Percentiles rank a stretch among this genome's conserved stretches.
These are phyloP conservation scores for Carpinus fangiana DNA, from an alignment of 306 rosid species.

Conservation along the genomic window DNA sequence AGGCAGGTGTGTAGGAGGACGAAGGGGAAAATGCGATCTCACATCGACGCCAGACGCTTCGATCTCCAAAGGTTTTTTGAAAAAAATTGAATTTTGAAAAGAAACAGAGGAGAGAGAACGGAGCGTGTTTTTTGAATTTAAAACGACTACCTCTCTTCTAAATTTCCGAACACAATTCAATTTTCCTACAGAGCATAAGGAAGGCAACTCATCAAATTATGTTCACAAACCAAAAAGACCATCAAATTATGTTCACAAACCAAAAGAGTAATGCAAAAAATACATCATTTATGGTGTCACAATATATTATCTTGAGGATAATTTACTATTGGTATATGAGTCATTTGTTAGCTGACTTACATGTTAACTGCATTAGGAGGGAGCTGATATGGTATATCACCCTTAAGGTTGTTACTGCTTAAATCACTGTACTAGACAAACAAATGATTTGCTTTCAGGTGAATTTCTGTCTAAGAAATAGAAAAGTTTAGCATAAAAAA, in stretches of 20 bases:
- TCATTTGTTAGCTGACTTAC: conserved; percentile 49
- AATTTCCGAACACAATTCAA: too few relatives aligned
- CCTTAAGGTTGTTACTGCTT: conserved; percentile 78
- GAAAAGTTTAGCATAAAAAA: neutral
- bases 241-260: neutral
- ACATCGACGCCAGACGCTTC: too few relatives aligned
- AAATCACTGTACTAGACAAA: conserved; percentile 92
- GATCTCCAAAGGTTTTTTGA: too few relatives aligned
- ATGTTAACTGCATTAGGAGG: conserved; percentile 71
- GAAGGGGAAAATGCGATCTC: too few relatives aligned
- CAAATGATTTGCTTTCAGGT: conserved; percentile 44
- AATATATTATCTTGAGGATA: neutral
- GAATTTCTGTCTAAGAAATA: conserved; percentile 18
- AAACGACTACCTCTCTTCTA: too few relatives aligned
- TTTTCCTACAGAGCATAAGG: too few relatives aligned
- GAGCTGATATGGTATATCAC: conserved; percentile 85
- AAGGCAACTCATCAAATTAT: too few relatives aligned
- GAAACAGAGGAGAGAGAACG: too few relatives aligned
- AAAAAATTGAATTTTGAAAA: too few relatives aligned
- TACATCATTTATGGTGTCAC: neutral
- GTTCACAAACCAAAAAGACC: too few relatives aligned
- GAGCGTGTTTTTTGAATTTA: too few relatives aligned
- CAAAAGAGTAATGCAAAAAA: neutral
- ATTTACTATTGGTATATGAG: neutral
- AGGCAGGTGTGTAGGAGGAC: too few relatives aligned